Evolutionary conservation across 306 rosid genomes (phyloP), one percentile per base, ranked within the genome.

Genomic region (Bauhinia variegata): DNA sequence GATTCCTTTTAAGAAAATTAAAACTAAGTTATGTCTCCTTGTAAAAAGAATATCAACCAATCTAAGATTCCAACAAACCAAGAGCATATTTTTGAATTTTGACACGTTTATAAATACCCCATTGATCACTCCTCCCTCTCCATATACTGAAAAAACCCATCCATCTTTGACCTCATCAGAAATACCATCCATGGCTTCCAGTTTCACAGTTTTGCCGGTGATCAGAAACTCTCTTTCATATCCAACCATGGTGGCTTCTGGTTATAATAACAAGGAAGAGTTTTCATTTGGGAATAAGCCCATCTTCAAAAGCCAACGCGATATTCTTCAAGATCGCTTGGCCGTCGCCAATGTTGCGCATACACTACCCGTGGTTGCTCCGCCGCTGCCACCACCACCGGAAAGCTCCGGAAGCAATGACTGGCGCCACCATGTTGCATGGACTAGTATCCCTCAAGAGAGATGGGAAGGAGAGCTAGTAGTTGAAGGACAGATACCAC

Each of bases 371-470:
- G 41, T 30, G 44, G 15, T 63, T 44, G 37, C 77, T 53, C 91
- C 80, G 1, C 72, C n/a, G n/a, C n/a, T n/a, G n/a, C n/a, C n/a
- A n/a, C n/a, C 28, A 1, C 14, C 47, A n/a, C 61, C 74, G 41
- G 66, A 68, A 33, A 37, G 16, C 10, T 33, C 64, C 0, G 71
- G 43, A 14, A 63, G 37, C 23, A 37, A 61, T 34, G 76, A 12
- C 7, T 52, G 14, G 33, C 64, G 19, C 51, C 80, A 78, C 38
- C 98, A 93, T 37, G 95, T 84, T 53, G 98, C 98, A 12, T 93
- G 98, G 98, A 93, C 97, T 19, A 93, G 98, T 73, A 71, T 93
- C 28, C 79, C 76, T 0, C 97, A 86, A 56, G 96, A 93, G 54
- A 80, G 83, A 49, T 93, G 98, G 98, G 96, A 89, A 71, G 98